phyloP scores from a whole-genome alignment of 2,329 filamentous ascomycete genomes.

The Arthroderma sp. region DNA sequence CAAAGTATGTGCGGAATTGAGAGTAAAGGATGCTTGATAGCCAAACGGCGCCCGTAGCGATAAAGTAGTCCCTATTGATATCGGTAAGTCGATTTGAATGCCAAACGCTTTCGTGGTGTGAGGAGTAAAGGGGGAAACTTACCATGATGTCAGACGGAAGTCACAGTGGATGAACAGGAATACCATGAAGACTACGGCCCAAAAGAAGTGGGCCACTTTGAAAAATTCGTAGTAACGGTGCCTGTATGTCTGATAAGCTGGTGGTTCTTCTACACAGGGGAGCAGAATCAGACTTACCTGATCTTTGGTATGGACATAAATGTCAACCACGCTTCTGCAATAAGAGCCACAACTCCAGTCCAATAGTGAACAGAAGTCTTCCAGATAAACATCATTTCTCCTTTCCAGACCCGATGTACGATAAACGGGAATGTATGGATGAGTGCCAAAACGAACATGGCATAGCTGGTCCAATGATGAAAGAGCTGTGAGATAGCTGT shows the following conservation, averaged over 20 bases:
- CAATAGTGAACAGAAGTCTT: conserved; percentile 36
- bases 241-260: conserved; percentile 18
- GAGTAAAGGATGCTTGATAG: conserved; percentile 34
- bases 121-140: conserved; percentile 4
- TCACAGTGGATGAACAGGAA: conserved; percentile 51
- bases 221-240: conserved; percentile 48
- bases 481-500: conserved; percentile 27
- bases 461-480: conserved; percentile 40
- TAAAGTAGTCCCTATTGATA: conserved; percentile 43
- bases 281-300: conserved; percentile 11
- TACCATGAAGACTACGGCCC: conserved; percentile 41
- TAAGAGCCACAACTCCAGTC: conserved; percentile 41
- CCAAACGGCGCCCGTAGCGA: conserved; percentile 43
- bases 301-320: conserved; percentile 24
- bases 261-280: background rate
- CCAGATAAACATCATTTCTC: conserved; percentile 35
- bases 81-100: background rate
- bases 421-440: conserved; percentile 48
- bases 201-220: conserved; percentile 43
- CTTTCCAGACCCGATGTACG: conserved; percentile 32
- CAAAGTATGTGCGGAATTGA: conserved; percentile 35
- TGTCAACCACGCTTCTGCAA: conserved; percentile 42
- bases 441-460: conserved; percentile 42
- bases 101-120: background rate
- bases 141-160: conserved; percentile 42